Evolutionary conservation across 1,139 yeast species (phyloP), one percentile per base, ranked within the genome.

Genomic region (Lodderomyces jiufengensis): DNA sequence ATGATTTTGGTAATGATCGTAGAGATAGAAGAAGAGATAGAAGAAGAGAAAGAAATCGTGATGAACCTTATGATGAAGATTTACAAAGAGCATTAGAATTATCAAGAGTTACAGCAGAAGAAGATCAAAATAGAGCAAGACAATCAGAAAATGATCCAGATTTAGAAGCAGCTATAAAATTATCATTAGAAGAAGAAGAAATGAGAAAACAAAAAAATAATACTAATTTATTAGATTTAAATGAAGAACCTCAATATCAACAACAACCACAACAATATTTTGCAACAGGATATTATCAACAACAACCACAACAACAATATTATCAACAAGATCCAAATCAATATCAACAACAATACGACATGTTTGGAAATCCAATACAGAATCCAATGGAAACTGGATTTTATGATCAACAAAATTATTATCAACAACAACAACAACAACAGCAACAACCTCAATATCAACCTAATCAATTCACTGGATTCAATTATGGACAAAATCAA

Each of bases 111-210:
- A 87, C 96, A 9, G 97, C 96, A 1, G 92, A 84, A 47, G 90
- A 84, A 45, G 99, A 92, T 45, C 52, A 50, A 32, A 39, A 47
- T 24, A 46, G 49, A 24, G 45, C 36, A 8, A 47, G 41, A 33
- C 88, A 80, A 40, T 47, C 49, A 18, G 66, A 65, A 29, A 72
- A 65, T 31, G 90, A 84, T 48, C 85, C 84, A 20, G 95, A 86
- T 31, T 68, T 90, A 44, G 78, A 77, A 43, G 80, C 84, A 34
- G 97, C 97, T 1, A 70, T 90, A 46, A 81, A 82, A 59, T 73
- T 92, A 49, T 82, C 94, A 27, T 69, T 81, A 56, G 97, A 88
- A 60, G 97, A 92, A 55, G 95, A 88, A 50, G 94, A 83, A 57
- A 70, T 82, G 73, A 75, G 80, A 52, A 76, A 73, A 48, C 64